Evolutionary conservation across 129 eudicot species (phyloP).

Genomic region (sunflower (Helianthus annuus)): DNA sequence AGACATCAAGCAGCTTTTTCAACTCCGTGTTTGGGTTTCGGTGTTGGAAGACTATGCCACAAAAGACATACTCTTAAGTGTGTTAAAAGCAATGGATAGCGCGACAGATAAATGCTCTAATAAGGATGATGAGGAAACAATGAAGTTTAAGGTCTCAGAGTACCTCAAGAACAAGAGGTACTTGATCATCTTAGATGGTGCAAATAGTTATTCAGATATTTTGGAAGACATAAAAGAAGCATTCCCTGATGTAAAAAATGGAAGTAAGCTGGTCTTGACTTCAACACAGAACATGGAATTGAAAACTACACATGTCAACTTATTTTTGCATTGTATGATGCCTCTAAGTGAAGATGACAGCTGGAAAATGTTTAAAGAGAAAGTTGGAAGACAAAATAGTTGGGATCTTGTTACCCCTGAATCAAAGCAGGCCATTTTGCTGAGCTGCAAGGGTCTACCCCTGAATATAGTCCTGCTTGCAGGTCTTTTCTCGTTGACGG

Average conservation of each 20-base stretch:
- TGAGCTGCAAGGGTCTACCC: conserved; percentile 27
- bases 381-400: conserved; percentile 16
- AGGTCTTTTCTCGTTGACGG: conserved; percentile 23
- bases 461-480: conserved; percentile 32
- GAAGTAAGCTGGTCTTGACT: conserved; percentile 38
- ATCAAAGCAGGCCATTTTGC: conserved; percentile 20
- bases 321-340: conserved; percentile 22
- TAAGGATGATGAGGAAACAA: conserved; percentile 19
- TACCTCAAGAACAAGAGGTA: conserved; percentile 29
- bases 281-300: conserved; percentile 10
- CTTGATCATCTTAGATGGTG: conserved; percentile 35
- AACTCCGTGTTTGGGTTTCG: conserved; percentile 44
- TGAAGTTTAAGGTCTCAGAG: conserved; percentile 21
- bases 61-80: conserved; percentile 19
- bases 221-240: conserved; percentile 22
- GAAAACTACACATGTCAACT: not conserved
- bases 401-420: conserved; percentile 14
- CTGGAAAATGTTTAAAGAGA: conserved; percentile 27
- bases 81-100: conserved; percentile 30
- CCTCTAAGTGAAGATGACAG: conserved; percentile 28
- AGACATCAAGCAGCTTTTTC: conserved; percentile 36
- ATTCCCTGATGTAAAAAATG: conserved; percentile 31
- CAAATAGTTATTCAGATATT: not conserved
- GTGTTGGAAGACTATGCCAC: conserved; percentile 19
- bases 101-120: conserved; percentile 20